These are phyloP conservation scores for Rhypophila decipiens DNA, from an alignment of 495 filamentous ascomycete genomes.

Conservation along the genomic window DNA sequence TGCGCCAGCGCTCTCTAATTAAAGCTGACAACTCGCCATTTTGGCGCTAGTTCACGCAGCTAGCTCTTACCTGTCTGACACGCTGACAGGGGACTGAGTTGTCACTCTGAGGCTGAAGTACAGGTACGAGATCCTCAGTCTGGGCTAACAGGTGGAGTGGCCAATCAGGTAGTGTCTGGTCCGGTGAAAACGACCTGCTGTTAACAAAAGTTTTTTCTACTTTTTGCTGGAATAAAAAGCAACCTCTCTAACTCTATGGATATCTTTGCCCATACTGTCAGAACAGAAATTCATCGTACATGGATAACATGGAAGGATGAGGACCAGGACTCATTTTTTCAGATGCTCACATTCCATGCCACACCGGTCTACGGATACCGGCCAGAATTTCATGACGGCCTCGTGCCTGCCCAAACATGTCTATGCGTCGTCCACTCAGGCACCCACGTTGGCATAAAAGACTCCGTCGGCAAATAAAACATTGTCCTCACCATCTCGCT, in stretches of 20 bases:
- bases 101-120: background rate
- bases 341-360: too few relatives aligned
- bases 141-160: too few relatives aligned
- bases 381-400: too few relatives aligned
- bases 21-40: background rate
- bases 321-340: too few relatives aligned
- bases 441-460: too few relatives aligned
- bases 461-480: too few relatives aligned
- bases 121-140: background rate
- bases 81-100: too few relatives aligned
- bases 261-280: background rate
- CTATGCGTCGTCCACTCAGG: too few relatives aligned
- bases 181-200: background rate
- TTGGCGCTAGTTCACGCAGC: background rate
- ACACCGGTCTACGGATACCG: too few relatives aligned
- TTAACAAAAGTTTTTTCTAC: background rate
- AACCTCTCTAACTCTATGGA: background rate
- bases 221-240: background rate
- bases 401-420: too few relatives aligned
- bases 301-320: too few relatives aligned
- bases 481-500: too few relatives aligned
- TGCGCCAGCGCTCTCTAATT: background rate
- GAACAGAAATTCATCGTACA: background rate
- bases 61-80: background rate
- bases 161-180: background rate